Conservation (phyloP, 495 filamentous ascomycete genomes). For the Trichodelitschia bisporula region DNA sequence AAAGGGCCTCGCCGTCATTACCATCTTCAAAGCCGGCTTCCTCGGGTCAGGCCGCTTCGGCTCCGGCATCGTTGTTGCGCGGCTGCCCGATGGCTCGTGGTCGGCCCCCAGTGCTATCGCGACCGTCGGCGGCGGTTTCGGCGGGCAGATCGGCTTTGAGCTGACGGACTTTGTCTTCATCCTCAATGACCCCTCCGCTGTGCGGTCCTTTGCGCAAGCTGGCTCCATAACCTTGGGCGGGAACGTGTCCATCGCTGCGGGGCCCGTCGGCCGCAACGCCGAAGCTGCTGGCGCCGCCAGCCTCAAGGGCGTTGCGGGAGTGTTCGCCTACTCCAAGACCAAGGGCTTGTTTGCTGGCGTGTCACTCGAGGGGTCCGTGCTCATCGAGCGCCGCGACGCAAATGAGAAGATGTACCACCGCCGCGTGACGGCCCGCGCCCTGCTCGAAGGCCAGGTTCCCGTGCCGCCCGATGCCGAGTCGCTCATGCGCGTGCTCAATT, state of each 20-base stretch:
- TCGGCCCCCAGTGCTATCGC: constrained; percentile 83
- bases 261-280: constrained; percentile 80
- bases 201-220: constrained; percentile 82
- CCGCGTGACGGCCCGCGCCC: constrained; percentile 51
- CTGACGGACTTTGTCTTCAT: constrained; percentile 98
- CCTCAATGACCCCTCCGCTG: constrained; percentile 74
- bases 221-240: constrained; percentile 82
- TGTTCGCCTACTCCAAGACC: constrained; percentile 93
- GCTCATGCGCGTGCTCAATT: constrained; percentile 61
- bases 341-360: constrained; percentile 95
- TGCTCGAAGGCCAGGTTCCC: constrained; percentile 53
- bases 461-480: constrained; percentile 65
- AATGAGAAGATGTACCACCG: constrained; percentile 88
- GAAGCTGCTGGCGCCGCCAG: constrained; percentile 91
- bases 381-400: constrained; percentile 84
- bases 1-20: constrained; percentile 91
- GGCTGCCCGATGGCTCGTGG: constrained; percentile 79
- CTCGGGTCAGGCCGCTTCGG: constrained; percentile 81
- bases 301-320: constrained; percentile 64
- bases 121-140: constrained; percentile 77
- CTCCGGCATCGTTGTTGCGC: constrained; percentile 79
- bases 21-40: constrained; percentile 90
- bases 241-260: constrained; percentile 88
- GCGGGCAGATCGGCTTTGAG: constrained; percentile 93
- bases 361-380: constrained; percentile 68